Conservation (phyloP, 2,329 filamentous ascomycete genomes). For the Cladophialophora yegresii region DNA sequence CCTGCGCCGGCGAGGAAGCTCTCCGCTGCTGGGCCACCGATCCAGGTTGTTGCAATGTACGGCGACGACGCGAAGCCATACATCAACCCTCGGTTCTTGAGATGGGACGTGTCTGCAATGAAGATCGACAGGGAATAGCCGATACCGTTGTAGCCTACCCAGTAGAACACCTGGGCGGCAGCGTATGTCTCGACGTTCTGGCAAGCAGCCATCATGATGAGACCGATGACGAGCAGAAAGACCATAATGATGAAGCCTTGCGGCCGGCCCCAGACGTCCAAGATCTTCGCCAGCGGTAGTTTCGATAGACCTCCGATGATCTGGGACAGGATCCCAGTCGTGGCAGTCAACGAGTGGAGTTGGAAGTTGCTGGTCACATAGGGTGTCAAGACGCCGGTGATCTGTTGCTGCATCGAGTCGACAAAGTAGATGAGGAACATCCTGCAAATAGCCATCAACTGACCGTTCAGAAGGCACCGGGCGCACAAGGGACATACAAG, state of each 20-base stretch:
- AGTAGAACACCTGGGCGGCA: conserved; percentile 62
- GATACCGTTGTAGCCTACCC: conserved; percentile 57
- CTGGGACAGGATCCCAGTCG: conserved; percentile 56
- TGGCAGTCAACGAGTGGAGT: conserved; percentile 54
- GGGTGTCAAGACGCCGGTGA: conserved; percentile 49
- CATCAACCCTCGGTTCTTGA: conserved; percentile 62
- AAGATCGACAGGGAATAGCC: conserved; percentile 60
- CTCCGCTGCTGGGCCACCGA: conserved; percentile 54
- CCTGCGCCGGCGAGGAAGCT: conserved; percentile 53
- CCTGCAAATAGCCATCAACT: conserved; percentile 41
- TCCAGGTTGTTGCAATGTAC: conserved; percentile 61
- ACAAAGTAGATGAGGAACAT: conserved; percentile 53
- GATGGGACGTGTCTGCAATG: conserved; percentile 62
- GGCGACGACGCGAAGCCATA: conserved; percentile 60
- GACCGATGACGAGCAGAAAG: conserved; percentile 46
- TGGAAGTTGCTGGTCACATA: conserved; percentile 57
- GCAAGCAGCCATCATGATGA: conserved; percentile 63
- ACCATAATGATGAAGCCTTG: conserved; percentile 56
- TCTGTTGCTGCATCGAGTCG: conserved; percentile 48
- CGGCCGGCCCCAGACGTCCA: conserved; percentile 64
- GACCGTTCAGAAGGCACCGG: conserved; percentile 38
- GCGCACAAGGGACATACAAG: not conserved
- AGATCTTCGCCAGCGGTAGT: conserved; percentile 62
- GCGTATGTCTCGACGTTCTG: conserved; percentile 61
- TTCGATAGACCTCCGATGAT: conserved; percentile 60